Percentiles rank a stretch among this genome's conserved stretches.
These are phyloP conservation scores for Otatea glauca DNA, from an alignment of 176 grass and related monocot genomes.

Conservation along the genomic window DNA sequence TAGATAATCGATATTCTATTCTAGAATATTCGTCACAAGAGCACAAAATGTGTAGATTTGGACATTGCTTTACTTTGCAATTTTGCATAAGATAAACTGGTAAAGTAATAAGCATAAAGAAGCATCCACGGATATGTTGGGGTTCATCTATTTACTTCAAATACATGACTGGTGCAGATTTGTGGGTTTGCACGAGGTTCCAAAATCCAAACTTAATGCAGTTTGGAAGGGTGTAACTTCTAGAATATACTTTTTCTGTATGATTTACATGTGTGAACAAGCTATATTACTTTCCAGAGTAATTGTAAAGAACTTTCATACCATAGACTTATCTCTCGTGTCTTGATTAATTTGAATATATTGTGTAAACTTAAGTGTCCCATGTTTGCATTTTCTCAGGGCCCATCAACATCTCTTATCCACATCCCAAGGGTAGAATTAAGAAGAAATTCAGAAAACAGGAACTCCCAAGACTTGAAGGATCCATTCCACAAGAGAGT, in stretches of 20 bases:
- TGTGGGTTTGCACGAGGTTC: no score
- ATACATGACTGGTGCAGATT: not conserved
- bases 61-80: not conserved
- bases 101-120: constrained; percentile 22
- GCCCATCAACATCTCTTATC: constrained; percentile 39
- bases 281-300: not conserved
- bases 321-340: not conserved
- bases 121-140: not conserved
- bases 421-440: constrained; percentile 39
- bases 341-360: constrained; percentile 35
- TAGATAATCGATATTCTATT: constrained; percentile 13
- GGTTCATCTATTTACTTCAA: not conserved
- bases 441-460: constrained; percentile 50
- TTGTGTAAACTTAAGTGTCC: constrained; percentile 6
- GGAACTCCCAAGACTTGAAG: constrained; percentile 41
- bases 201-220: no score
- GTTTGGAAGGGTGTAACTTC: no score
- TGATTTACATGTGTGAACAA: no score
- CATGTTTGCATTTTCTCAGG: constrained; percentile 45
- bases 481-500: constrained; percentile 60
- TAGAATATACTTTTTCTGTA: no score
- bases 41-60: constrained; percentile 9
- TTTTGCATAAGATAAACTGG: not conserved
- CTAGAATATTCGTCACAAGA: constrained; percentile 21
- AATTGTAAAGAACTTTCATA: constrained; percentile 6